phyloP scores from a whole-genome alignment of 2,329 filamentous ascomycete genomes.

The Teratosphaeria nubilosa region DNA sequence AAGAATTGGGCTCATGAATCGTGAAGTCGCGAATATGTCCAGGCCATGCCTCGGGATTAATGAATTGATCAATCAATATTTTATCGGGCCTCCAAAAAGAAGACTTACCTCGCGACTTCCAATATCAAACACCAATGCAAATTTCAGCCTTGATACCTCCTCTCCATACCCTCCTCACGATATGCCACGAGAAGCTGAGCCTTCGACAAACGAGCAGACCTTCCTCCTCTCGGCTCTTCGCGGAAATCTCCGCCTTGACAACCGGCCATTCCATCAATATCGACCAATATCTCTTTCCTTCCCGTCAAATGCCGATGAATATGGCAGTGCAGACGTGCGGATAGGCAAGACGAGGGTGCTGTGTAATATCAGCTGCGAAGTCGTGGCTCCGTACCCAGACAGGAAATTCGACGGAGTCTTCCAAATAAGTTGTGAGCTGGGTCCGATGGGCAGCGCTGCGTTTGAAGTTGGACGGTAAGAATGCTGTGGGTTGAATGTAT shows the following conservation, averaged over 20 bases:
- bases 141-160: not conserved
- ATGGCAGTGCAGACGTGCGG: constrained; percentile 77
- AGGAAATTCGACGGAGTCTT: constrained; percentile 94
- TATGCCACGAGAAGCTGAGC: constrained; percentile 90
- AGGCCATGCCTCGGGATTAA: not conserved
- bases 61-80: not conserved
- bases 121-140: not conserved
- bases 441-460: constrained; percentile 80
- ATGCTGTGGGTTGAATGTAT: not conserved
- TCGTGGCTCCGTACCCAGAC: constrained; percentile 74
- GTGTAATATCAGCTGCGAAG: constrained; percentile 77
- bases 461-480: constrained; percentile 71
- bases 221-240: constrained; percentile 78
- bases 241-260: constrained; percentile 74
- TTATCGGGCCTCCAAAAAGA: not conserved
- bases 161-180: constrained; percentile 13
- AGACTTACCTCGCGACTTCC: not conserved
- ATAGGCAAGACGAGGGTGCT: constrained; percentile 87
- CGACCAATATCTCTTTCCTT: constrained; percentile 69
- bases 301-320: constrained; percentile 57
- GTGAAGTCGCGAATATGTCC: not conserved
- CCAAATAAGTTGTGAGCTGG: constrained; percentile 81
- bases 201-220: constrained; percentile 76
- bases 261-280: constrained; percentile 70
- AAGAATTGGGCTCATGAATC: not conserved